phyloP scores from a whole-genome alignment of 1,139 yeast species.

The Taphrina wiesneri region DNA sequence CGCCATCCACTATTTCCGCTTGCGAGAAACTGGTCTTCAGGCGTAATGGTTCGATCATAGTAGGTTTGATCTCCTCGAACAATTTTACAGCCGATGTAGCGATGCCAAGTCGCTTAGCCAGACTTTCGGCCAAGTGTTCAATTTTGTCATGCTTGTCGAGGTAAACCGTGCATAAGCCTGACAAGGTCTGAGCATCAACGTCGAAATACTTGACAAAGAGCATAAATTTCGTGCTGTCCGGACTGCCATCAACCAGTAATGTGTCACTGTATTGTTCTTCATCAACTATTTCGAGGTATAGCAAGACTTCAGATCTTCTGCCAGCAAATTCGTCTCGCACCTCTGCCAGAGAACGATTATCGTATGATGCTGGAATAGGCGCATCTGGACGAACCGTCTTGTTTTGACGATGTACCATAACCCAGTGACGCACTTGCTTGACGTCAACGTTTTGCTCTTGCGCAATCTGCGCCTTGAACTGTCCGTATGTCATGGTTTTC shows the following conservation, averaged over 20 bases:
- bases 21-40: conserved; percentile 55
- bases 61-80: conserved; percentile 71
- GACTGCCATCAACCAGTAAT: conserved; percentile 20
- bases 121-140: conserved; percentile 50
- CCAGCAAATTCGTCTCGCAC: conserved; percentile 31
- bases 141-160: conserved; percentile 57
- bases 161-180: conserved; percentile 65
- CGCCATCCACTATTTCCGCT: conserved; percentile 75
- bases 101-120: conserved; percentile 54
- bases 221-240: conserved; percentile 44
- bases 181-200: conserved; percentile 54
- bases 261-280: conserved; percentile 21
- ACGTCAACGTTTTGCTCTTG: conserved; percentile 50
- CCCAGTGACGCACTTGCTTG: conserved; percentile 59
- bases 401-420: conserved; percentile 69
- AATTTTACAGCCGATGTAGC: conserved; percentile 50
- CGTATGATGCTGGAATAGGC: conserved; percentile 48
- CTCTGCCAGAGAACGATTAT: conserved; percentile 20
- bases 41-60: conserved; percentile 57
- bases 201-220: conserved; percentile 75
- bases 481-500: conserved; percentile 58
- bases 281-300: conserved; percentile 31
- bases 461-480: conserved; percentile 56
- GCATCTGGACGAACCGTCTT: conserved; percentile 68
- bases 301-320: conserved; percentile 22